Evolutionary conservation across 108 stramenopile species (phyloP).

Genomic region (Mayamaea pseudoterrestris): DNA sequence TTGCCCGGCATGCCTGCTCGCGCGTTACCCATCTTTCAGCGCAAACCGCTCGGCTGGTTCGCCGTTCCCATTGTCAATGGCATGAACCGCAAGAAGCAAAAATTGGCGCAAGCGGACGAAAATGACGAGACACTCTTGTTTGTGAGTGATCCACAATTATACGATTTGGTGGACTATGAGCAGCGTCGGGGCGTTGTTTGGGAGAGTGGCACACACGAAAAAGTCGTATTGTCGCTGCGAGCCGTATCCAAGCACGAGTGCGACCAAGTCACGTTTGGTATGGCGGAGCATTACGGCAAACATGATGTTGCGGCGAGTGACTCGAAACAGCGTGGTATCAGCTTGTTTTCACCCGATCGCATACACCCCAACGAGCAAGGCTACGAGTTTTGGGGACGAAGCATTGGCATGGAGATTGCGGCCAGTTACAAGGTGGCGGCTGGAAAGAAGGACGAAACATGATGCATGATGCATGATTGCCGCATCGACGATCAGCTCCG

Average conservation of each 20-base stretch:
- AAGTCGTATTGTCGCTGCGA: constrained; percentile 10
- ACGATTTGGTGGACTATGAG: constrained; percentile 21
- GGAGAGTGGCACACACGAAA: constrained; percentile 16
- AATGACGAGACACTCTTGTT: too few species aligned
- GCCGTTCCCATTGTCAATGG: constrained; percentile 1
- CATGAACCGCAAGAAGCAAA: constrained; percentile 39
- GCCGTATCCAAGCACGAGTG: constrained; percentile 20
- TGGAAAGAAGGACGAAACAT: too few species aligned
- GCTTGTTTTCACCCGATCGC: constrained; percentile 28
- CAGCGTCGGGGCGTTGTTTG: constrained; percentile 12
- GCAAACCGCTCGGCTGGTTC: constrained; percentile 1
- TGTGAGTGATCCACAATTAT: constrained; percentile 28
- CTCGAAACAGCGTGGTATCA: too few species aligned
- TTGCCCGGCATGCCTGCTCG: constrained; percentile 26
- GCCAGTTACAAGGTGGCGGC: too few species aligned
- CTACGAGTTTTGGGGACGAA: constrained; percentile 52
- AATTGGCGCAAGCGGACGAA: constrained; percentile 19
- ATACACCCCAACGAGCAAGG: constrained; percentile 57
- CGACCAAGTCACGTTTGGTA: constrained; percentile 23
- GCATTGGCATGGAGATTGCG: constrained; percentile 43
- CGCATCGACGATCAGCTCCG: too few species aligned
- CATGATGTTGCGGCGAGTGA: constrained; percentile 7
- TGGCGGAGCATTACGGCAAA: too few species aligned
- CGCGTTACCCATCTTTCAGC: neutral
- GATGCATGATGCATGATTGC: too few species aligned